Base-by-base conservation (phyloP, 106 monocot genomes). In the Platanthera zijinensis region DNA sequence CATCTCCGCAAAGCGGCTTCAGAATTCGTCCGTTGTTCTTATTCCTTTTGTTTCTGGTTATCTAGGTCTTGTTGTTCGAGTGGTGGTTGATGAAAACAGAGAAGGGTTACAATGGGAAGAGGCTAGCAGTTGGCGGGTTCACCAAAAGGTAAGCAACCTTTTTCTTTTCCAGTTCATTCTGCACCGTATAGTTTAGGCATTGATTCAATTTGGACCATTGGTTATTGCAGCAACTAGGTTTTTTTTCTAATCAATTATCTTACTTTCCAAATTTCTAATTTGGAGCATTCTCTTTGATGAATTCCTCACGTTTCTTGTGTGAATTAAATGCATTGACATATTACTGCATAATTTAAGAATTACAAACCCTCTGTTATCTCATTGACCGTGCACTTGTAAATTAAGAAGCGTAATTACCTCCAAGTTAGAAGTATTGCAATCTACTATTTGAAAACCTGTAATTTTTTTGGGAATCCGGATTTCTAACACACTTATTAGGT, bases 1-100 rank as follows among this genome's bases (percentile, higher is more conserved):
- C 45, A 6, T 46, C 10, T 15, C 15, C n/a, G 46, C 8, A 70
- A 67, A 32, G 32, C 12, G 67, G 39, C 32, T 21, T 67, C 17
- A 47, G 1, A 47, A 6, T 48, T 48, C 70, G 48, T 1, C 70
- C 7, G 17, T 15, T 48, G 15, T 48, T 48, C 70, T 70, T 70
- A 70, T 17, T 48, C 18, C 12, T 30, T 10, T 10, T 18, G 21
- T 19, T 21, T 66, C 10, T 68, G 6, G 59, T 64, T 63, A 3
- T 12, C 50, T 77, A 78, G 78, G 78, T 78, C 52, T 78, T 54
- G 52, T 52, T 78, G 32, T 30, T 21, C 45, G 78, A 78, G 21
- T 78, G 78, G 78, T 78, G 78, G 78, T 53, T 78, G 52, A 39
- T 52, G 17, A 69, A 52, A 69, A 53, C 52, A 12, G 45, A 69